Percentiles rank a stretch among this genome's conserved stretches.
Conservation (phyloP, 1,284 basidiomycete species). For the Agroathelia rolfsii region DNA sequence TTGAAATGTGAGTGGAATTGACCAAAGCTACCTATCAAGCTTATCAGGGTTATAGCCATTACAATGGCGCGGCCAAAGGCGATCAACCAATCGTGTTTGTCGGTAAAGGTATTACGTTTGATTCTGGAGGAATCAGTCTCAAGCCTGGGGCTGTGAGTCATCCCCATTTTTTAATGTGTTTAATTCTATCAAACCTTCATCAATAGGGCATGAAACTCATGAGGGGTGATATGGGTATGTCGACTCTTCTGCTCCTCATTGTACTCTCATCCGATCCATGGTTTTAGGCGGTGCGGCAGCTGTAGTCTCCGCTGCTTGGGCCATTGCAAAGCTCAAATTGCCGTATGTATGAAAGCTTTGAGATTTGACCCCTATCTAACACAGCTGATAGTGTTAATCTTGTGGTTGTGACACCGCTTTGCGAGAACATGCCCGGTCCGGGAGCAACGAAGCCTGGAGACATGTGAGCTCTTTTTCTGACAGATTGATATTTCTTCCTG, state of each 20-base stretch:
- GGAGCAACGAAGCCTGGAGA: conserved; percentile 85
- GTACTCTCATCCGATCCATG: not conserved
- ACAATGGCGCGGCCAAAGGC: conserved; percentile 60
- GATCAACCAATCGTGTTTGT: conserved; percentile 68
- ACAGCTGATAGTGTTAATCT: conserved; percentile 53
- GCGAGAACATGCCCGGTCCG: conserved; percentile 85
- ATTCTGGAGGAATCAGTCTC: conserved; percentile 83
- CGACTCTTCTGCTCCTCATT: not conserved
- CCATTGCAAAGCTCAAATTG: conserved; percentile 72
- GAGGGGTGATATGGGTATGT: conserved; percentile 74
- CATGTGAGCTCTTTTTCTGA: conserved; percentile 38
- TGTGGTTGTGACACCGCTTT: conserved; percentile 62
- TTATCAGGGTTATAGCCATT: conserved; percentile 40
- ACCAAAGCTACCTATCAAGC: conserved; percentile 1
- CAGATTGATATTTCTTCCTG: conserved; percentile 2
- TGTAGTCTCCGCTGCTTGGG: conserved; percentile 63
- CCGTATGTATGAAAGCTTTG: conserved; percentile 36
- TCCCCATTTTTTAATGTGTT: conserved; percentile 11
- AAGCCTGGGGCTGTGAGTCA: conserved; percentile 65
- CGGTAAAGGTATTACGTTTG: conserved; percentile 86
- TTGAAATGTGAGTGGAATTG: conserved; percentile 61
- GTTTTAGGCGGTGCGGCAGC: conserved; percentile 67
- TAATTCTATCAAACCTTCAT: not conserved
- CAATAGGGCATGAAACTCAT: conserved; percentile 66
- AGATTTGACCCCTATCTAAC: conserved; percentile 1